Evolutionary conservation across 1,284 basidiomycete species (phyloP).

Genomic region (Tilletia horrida): DNA sequence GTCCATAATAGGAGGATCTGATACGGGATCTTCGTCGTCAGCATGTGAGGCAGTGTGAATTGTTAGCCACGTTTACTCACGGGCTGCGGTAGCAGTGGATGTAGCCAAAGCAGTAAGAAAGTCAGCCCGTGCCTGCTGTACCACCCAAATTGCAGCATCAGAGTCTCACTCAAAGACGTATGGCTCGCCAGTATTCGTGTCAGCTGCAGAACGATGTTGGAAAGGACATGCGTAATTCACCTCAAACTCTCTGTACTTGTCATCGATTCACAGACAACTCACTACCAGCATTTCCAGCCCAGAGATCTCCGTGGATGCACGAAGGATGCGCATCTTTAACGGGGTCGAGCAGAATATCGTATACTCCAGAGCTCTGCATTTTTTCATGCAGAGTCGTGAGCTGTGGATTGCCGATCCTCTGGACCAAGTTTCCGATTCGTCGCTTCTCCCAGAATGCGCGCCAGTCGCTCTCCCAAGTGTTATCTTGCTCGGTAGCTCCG

Average conservation of each 20-base stretch:
- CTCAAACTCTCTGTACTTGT: no score
- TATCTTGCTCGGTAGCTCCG: slow-evolving; percentile 28
- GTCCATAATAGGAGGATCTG: slow-evolving; percentile 54
- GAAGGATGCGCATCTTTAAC: slow-evolving; percentile 66
- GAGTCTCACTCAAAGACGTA: slow-evolving; percentile 72
- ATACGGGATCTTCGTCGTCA: slow-evolving; percentile 5
- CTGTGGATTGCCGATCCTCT: slow-evolving; percentile 10
- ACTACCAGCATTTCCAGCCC: slow-evolving; percentile 58
- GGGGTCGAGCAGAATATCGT: slow-evolving; percentile 68
- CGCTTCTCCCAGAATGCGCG: slow-evolving; percentile 24
- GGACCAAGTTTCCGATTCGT: slow-evolving; percentile 25
- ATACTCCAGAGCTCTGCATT: slow-evolving; percentile 57
- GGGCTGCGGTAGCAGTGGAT: not conserved
- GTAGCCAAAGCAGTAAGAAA: not conserved
- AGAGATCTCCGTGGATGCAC: slow-evolving; percentile 79
- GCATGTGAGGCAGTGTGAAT: not conserved
- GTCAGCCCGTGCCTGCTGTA: no score
- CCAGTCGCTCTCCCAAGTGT: slow-evolving; percentile 24
- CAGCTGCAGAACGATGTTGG: not conserved
- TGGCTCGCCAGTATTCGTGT: slow-evolving; percentile 59
- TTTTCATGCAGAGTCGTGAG: slow-evolving; percentile 7
- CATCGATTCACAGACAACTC: not conserved
- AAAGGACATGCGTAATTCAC: no score
- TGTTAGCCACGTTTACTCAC: not conserved
- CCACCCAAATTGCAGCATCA: slow-evolving; percentile 55